Percentiles rank a stretch among this genome's conserved stretches.
These are phyloP conservation scores for Trichoderma sp. DNA, from an alignment of 2,329 filamentous ascomycete genomes.

Conservation along the genomic window DNA sequence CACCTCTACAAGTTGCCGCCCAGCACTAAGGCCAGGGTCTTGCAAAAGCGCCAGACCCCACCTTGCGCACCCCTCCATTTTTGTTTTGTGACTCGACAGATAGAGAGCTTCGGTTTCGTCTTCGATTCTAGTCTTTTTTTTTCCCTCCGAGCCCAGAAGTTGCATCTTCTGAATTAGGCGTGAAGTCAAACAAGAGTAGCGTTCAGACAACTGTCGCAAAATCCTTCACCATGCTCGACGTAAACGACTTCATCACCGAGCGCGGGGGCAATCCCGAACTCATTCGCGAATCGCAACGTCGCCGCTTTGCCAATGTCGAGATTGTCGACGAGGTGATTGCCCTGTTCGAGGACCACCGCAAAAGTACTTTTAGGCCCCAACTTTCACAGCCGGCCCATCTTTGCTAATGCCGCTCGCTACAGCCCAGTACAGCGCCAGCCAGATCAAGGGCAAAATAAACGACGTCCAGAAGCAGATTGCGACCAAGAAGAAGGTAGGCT, in stretches of 20 bases:
- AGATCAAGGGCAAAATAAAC: slow-evolving; percentile 85
- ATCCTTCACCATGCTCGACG: slow-evolving; percentile 67
- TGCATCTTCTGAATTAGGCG: not conserved
- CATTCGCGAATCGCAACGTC: slow-evolving; percentile 89
- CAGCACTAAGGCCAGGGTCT: slow-evolving; percentile 2
- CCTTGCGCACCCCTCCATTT: slow-evolving; percentile 25
- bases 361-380: slow-evolving; percentile 54
- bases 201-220: not conserved
- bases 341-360: slow-evolving; percentile 83
- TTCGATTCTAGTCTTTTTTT: not conserved
- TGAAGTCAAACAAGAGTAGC: not conserved
- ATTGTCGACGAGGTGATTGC: slow-evolving; percentile 89
- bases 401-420: not conserved
- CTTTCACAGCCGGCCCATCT: not conserved
- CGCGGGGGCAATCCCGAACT: slow-evolving; percentile 88
- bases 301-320: slow-evolving; percentile 77
- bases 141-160: not conserved
- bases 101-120: not conserved
- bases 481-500: slow-evolving; percentile 78
- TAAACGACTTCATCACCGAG: slow-evolving; percentile 79
- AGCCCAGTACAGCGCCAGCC: slow-evolving; percentile 75
- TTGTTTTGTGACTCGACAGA: slow-evolving; percentile 6
- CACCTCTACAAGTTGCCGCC: not conserved
- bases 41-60: slow-evolving; percentile 20
- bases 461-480: slow-evolving; percentile 87